These are phyloP conservation scores for Pseudopediastrum boryanum DNA, from an alignment of 139 green algal genomes.

Conservation along the genomic window DNA sequence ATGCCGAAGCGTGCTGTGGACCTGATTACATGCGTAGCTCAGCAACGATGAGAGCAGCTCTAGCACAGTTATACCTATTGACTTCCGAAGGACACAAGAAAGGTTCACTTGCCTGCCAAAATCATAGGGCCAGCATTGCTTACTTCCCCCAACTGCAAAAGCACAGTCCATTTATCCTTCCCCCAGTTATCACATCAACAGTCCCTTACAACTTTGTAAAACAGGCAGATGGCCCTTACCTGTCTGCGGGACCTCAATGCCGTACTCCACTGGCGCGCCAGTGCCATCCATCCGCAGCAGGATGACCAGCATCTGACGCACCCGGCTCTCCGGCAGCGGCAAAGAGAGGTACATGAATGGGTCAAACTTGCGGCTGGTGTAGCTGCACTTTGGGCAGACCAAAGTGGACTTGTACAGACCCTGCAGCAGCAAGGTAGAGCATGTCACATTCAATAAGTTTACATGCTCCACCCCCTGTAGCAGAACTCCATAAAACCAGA, in stretches of 20 bases:
- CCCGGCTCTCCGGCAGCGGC: constrained; percentile 76
- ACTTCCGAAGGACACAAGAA: no score
- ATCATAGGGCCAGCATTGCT: no score
- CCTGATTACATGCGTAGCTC: no score
- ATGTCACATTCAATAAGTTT: no score
- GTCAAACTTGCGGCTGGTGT: constrained; percentile 89
- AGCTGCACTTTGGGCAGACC: constrained; percentile 84
- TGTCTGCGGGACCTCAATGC: constrained; percentile 49
- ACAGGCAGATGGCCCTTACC: constrained; percentile 17
- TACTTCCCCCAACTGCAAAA: no score
- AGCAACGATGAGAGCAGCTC: no score
- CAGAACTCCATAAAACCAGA: no score
- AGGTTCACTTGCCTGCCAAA: no score
- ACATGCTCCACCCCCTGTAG: no score
- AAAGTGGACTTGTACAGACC: constrained; percentile 90
- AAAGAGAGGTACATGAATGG: constrained; percentile 97
- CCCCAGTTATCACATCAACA: neutral
- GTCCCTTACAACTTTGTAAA: neutral
- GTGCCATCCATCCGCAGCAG: constrained; percentile 63
- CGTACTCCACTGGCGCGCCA: constrained; percentile 36
- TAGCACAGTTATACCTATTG: no score
- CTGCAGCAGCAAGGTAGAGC: no score
- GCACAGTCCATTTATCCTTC: neutral
- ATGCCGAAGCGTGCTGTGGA: no score
- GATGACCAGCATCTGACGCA: constrained; percentile 56